phyloP scores from a whole-genome alignment of 306 rosid species.

The Calophaca sinica region DNA sequence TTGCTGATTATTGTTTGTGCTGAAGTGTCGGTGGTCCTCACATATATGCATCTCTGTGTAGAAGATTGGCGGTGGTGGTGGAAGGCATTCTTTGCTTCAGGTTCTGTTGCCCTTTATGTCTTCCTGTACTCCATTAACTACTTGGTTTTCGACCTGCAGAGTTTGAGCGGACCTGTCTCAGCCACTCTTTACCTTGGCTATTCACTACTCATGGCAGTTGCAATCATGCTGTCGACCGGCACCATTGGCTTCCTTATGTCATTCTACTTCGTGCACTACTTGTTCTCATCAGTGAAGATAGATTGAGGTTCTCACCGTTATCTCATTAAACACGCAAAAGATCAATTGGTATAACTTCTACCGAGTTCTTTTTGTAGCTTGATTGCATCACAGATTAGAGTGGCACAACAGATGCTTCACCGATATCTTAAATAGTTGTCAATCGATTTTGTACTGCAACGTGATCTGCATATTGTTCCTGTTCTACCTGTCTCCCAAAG shows the following conservation, averaged over 20 bases:
- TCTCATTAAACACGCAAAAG: constrained; percentile 28
- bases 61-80: constrained; percentile 99
- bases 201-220: constrained; percentile 84
- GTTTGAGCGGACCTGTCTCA: constrained; percentile 92
- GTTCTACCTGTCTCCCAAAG: constrained; percentile 19
- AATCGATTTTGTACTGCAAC: constrained; percentile 32
- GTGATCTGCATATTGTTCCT: constrained; percentile 45
- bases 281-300: constrained; percentile 89
- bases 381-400: constrained; percentile 41
- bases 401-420: constrained; percentile 40
- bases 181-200: constrained; percentile 84
- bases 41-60: constrained; percentile 93
- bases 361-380: constrained; percentile 19
- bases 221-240: constrained; percentile 86
- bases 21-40: constrained; percentile 89
- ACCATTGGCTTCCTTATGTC: constrained; percentile 84
- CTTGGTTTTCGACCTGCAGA: constrained; percentile 88
- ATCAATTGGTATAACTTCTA: constrained; percentile 28
- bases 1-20: constrained; percentile 83
- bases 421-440: constrained; percentile 38
- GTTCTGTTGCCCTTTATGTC: constrained; percentile 85
- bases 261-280: constrained; percentile 88
- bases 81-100: constrained; percentile 94
- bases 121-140: constrained; percentile 88
- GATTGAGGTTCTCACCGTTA: constrained; percentile 54